Evolutionary conservation across 2,329 filamentous ascomycete genomes (phyloP).

Genomic region (Amesomyces nigricolor): DNA sequence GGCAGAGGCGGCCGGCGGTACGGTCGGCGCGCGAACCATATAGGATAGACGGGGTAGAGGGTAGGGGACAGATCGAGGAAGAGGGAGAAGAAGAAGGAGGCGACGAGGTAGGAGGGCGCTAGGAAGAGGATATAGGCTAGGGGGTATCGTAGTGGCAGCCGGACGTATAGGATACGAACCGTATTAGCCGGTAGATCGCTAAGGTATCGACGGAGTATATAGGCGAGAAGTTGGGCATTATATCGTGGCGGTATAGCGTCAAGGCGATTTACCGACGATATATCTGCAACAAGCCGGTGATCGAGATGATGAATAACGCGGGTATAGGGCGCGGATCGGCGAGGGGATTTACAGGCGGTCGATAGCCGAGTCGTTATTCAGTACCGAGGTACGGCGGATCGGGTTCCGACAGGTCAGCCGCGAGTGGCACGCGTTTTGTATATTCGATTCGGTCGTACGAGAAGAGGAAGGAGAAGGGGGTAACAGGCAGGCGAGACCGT

Average conservation of each 20-base stretch:
- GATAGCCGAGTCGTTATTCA: conserved; percentile 5
- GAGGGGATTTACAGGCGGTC: conserved; percentile 16
- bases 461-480: not conserved
- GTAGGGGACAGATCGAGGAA: not conserved
- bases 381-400: conserved; percentile 6
- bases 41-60: not conserved
- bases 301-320: not conserved
- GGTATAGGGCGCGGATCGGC: conserved; percentile 7
- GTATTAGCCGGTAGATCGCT: conserved; percentile 7
- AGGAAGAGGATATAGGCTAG: not conserved
- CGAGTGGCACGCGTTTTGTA: conserved; percentile 18
- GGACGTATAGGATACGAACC: conserved; percentile 10
- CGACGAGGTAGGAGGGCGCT: no score
- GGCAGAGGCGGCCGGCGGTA: not conserved
- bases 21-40: not conserved
- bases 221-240: conserved; percentile 10
- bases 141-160: not conserved
- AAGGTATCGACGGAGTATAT: conserved; percentile 3
- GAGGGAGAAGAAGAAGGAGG: not conserved
- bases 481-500: not conserved
- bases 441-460: conserved; percentile 5
- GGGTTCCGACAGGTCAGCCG: conserved; percentile 17
- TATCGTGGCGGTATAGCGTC: conserved; percentile 3
- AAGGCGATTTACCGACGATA: conserved; percentile 13
- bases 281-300: conserved; percentile 2